Base-by-base conservation (phyloP, 257 asterid species). In the Penstemon newberryi region DNA sequence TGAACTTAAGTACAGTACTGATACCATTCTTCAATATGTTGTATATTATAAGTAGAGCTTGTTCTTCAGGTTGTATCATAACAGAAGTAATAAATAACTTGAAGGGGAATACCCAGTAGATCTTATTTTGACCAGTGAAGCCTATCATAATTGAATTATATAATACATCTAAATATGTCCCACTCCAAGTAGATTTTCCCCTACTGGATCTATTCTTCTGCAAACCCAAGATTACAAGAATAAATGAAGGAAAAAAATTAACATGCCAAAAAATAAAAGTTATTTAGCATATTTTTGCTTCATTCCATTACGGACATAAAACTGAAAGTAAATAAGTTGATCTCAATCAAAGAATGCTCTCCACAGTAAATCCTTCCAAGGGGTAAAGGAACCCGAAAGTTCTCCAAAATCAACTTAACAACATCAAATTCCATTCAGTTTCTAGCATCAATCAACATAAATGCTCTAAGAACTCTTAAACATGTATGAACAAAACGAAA, bases 181-280 rank as follows among this genome's bases (percentile, higher is more conserved):
- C 57, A 69, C 56, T 36, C 59, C 38, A 56, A 44, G 56, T 33
- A 46, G 59, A 54, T 43, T 63, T 43, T 37, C 11, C 19, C 7
- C 60, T 15, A n/a, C 7, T 13, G 3, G 15, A n/a, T 18, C 33
- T 63, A 55, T 52, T 51, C 39, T 46, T 64, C 1, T 5, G 49
- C 44, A 13, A 33, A 54, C 38, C 6, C 63, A 15, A 15, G 56
- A 72, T n/a, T 55, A 46, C 11, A 45, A 55, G 44, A 65, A 15
- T 15, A 15, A 15, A 15, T 15, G 18, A 15, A 15, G 18, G 18
- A 15, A 15, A 15, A 58, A 52, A 13, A 36, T 8, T 12, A 45
- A 13, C 12, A n/a, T 36, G 40, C 47, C 50, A 49, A 60, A 40
- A 36, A 50, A 19, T 52, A 59, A 3, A 15, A 38, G 44, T 8